Evolutionary conservation across 2,329 filamentous ascomycete genomes (phyloP).

Genomic region (Penicillium sp.): DNA sequence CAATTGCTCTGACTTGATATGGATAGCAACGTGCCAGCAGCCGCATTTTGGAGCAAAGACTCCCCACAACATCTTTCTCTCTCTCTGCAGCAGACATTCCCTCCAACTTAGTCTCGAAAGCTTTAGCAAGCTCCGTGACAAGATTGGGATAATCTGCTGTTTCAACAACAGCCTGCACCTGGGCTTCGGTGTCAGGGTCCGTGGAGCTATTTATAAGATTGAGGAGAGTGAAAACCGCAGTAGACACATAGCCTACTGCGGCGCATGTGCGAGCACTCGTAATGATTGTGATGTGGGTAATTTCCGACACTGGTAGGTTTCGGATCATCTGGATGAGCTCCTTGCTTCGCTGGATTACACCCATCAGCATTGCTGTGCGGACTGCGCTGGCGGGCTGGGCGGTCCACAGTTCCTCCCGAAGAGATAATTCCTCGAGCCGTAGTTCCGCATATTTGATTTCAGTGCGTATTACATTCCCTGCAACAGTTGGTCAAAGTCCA

Average conservation of each 20-base stretch:
- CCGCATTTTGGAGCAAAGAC: background rate
- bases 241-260: background rate
- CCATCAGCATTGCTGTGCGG: background rate
- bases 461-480: background rate
- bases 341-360: background rate
- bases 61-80: background rate
- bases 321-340: background rate
- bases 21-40: background rate
- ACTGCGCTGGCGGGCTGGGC: background rate
- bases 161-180: background rate
- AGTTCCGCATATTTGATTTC: background rate
- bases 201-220: background rate
- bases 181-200: background rate
- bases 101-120: background rate
- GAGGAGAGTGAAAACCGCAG: background rate
- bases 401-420: background rate
- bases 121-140: background rate
- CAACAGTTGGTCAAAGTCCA: background rate
- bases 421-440: background rate
- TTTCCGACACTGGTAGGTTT: background rate
- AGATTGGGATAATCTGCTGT: background rate
- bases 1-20: background rate
- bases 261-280: background rate
- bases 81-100: background rate
- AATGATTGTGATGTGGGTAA: background rate